A percentile compares a stretch with the other conserved stretches of the same genome.
These are phyloP conservation scores for Biscutella laevigata DNA, from an alignment of 441 rosid genomes.

Conservation along the genomic window DNA sequence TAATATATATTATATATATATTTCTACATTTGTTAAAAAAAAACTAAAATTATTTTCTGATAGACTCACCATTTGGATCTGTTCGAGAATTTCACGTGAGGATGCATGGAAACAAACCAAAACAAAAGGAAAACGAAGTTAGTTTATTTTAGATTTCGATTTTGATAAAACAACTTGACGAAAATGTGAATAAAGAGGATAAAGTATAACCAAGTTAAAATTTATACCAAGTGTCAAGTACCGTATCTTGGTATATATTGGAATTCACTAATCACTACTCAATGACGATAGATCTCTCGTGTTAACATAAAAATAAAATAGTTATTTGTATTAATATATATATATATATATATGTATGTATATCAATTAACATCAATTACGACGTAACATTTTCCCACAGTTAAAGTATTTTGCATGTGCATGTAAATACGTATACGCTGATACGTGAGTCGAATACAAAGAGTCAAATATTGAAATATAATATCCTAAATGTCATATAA, in stretches of 20 bases:
- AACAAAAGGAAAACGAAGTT: background rate
- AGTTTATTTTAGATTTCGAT: background rate
- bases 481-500: background rate
- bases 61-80: conserved; percentile 72
- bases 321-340: no score
- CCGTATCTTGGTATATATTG: background rate
- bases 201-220: conserved; percentile 1
- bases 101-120: conserved; percentile 2
- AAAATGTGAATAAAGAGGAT: conserved; percentile 1
- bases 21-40: no score
- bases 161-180: conserved; percentile 9
- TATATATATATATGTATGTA: no score
- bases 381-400: no score
- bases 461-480: no score
- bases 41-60: background rate
- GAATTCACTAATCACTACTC: background rate
- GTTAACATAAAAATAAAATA: background rate
- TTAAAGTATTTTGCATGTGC: no score
- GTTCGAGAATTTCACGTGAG: conserved; percentile 7
- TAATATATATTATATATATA: no score
- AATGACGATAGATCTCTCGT: conserved; percentile 2
- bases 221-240: no score
- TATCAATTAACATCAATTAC: background rate
- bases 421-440: no score
- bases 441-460: no score